Evolutionary conservation across 2,329 filamentous ascomycete species (phyloP).

Genomic region (Aspergillus luchuensis): DNA sequence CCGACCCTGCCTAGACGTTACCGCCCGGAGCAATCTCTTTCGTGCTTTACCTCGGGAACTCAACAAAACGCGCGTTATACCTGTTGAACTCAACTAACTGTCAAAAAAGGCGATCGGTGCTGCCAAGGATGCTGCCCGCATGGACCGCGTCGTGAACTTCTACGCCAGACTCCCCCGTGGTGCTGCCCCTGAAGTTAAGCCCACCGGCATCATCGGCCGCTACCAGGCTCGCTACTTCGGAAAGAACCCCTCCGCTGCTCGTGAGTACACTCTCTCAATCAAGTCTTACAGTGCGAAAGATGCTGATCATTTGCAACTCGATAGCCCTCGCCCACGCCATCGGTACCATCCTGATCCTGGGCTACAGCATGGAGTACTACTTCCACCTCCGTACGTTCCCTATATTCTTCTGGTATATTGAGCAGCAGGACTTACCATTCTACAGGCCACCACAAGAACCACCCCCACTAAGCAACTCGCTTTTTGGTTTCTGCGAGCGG

Average conservation of each 20-base stretch:
- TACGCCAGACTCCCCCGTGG: constrained; percentile 98
- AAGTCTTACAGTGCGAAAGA: neutral
- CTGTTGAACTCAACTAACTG: constrained; percentile 36
- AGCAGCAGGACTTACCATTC: constrained; percentile 15
- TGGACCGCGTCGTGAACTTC: constrained; percentile 97
- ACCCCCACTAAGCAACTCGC: constrained; percentile 74
- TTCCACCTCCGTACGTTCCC: constrained; percentile 90
- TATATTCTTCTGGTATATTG: neutral
- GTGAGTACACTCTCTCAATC: constrained; percentile 60
- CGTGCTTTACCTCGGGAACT: constrained; percentile 13
- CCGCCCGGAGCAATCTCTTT: constrained; percentile 27
- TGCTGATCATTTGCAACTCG: constrained; percentile 16
- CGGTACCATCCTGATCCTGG: constrained; percentile 72
- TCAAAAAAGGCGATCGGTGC: constrained; percentile 79
- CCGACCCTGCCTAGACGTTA: constrained; percentile 20
- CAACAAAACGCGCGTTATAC: constrained; percentile 13
- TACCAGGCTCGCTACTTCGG: constrained; percentile 90
- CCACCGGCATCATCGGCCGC: constrained; percentile 78
- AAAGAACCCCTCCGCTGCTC: constrained; percentile 84
- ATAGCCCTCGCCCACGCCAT: constrained; percentile 88
- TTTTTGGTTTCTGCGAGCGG: constrained; percentile 22
- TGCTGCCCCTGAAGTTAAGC: constrained; percentile 77
- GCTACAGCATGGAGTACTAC: constrained; percentile 99
- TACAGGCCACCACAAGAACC: constrained; percentile 99
- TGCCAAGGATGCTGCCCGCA: constrained; percentile 92